Conservation (phyloP, 257 asterid genomes). For the Solanum peruvianum region DNA sequence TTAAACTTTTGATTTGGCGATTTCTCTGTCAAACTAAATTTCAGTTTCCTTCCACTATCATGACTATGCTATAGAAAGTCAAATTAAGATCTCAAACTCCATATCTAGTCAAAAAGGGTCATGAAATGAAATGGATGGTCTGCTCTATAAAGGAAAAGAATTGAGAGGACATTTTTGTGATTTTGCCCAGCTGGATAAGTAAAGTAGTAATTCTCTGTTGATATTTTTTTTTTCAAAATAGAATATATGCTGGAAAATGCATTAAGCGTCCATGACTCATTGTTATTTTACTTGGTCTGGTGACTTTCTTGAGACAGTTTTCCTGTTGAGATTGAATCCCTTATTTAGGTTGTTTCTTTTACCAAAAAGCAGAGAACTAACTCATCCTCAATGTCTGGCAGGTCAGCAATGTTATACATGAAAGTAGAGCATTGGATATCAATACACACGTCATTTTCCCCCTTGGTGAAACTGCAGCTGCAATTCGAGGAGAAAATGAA, state of each 20-base stretch:
- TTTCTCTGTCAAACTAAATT: neutral
- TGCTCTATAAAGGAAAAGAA: neutral
- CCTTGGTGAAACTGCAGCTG: slow-evolving; percentile 97
- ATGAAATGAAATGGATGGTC: neutral
- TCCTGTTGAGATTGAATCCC: neutral
- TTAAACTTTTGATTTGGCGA: neutral
- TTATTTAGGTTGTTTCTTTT: neutral
- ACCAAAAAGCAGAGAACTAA: neutral
- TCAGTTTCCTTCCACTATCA: neutral
- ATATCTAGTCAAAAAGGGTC: neutral
- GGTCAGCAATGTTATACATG: slow-evolving; percentile 94
- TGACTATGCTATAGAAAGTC: neutral
- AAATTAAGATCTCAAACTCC: neutral
- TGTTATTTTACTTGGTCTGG: neutral
- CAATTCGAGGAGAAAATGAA: slow-evolving; percentile 96
- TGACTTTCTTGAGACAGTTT: neutral
- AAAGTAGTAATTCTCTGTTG: neutral
- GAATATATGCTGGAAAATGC: neutral
- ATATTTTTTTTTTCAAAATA: neutral
- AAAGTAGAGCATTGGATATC: slow-evolving; percentile 92
- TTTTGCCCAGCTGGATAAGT: neutral
- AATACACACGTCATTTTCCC: slow-evolving; percentile 75
- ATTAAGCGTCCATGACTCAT: neutral
- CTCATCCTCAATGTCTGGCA: slow-evolving; percentile 19
- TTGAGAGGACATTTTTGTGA: neutral